These are phyloP conservation scores for Monilinia laxa DNA, from an alignment of 2,329 filamentous ascomycete genomes.

Conservation along the genomic window DNA sequence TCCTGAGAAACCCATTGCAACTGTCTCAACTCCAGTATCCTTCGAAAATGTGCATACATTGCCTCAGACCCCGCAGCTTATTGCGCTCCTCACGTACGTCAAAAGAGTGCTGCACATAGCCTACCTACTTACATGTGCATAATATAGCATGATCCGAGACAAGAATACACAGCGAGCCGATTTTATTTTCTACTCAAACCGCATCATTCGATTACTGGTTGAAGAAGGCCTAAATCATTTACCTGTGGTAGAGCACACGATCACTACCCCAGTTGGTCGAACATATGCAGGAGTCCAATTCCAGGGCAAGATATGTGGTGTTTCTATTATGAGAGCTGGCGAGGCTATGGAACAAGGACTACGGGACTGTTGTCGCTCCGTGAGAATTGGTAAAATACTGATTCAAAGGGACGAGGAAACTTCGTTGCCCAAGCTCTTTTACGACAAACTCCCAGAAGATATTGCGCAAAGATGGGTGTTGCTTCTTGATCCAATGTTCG, in stretches of 20 bases:
- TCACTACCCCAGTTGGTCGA: slow-evolving; percentile 87
- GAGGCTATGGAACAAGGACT: slow-evolving; percentile 98
- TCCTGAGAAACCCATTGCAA: slow-evolving; percentile 77
- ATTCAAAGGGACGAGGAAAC: slow-evolving; percentile 98
- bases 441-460: slow-evolving; percentile 94
- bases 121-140: slow-evolving; percentile 22
- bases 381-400: slow-evolving; percentile 96
- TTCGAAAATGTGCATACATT: slow-evolving; percentile 89
- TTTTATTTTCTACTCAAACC: slow-evolving; percentile 99
- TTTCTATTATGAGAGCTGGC: slow-evolving; percentile 96
- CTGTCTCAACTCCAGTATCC: slow-evolving; percentile 77
- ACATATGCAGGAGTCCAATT: slow-evolving; percentile 91
- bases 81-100: slow-evolving; percentile 91
- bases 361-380: slow-evolving; percentile 94
- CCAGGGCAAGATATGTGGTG: slow-evolving; percentile 96
- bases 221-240: slow-evolving; percentile 97
- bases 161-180: slow-evolving; percentile 86
- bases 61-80: slow-evolving; percentile 91
- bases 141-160: slow-evolving; percentile 85
- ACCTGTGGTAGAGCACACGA: slow-evolving; percentile 81
- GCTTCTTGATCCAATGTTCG: slow-evolving; percentile 97
- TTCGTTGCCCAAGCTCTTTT: slow-evolving; percentile 86
- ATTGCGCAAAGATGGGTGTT: slow-evolving; percentile 92
- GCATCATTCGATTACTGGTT: slow-evolving; percentile 93
- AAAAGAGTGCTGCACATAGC: slow-evolving; percentile 5